Conservation (phyloP, 2,329 filamentous ascomycete species). For the Fusarium penzigii region DNA sequence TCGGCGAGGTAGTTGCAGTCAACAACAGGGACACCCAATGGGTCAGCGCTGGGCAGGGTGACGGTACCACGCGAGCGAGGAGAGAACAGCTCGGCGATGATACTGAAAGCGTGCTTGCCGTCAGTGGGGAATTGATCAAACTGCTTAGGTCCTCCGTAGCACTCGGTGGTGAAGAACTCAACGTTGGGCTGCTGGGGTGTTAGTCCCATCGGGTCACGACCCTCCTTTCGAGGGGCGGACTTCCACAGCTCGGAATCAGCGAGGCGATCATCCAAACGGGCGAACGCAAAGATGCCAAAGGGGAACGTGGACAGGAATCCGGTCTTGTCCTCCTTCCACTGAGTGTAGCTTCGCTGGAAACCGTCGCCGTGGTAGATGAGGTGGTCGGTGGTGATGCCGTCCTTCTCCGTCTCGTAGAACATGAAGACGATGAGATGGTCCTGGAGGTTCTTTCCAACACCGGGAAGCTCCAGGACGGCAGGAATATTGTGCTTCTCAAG, state of each 20-base stretch:
- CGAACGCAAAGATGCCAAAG: conserved; percentile 63
- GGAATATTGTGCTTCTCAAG: conserved; percentile 42
- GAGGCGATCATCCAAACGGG: conserved; percentile 62
- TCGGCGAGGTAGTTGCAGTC: conserved; percentile 61
- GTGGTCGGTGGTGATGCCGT: conserved; percentile 56
- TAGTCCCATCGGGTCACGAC: conserved; percentile 65
- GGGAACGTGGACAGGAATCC: conserved; percentile 63
- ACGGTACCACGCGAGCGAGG: conserved; percentile 59
- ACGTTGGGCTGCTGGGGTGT: conserved; percentile 57
- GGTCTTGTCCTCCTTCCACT: conserved; percentile 59
- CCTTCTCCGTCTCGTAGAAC: conserved; percentile 58
- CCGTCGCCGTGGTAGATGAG: conserved; percentile 55
- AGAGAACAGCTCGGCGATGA: conserved; percentile 59
- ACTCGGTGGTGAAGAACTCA: conserved; percentile 64
- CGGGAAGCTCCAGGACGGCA: conserved; percentile 44
- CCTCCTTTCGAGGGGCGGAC: conserved; percentile 45
- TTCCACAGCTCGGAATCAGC: conserved; percentile 56
- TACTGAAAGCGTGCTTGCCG: conserved; percentile 56
- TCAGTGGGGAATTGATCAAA: conserved; percentile 54
- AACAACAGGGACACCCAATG: conserved; percentile 54
- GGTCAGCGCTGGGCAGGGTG: conserved; percentile 48
- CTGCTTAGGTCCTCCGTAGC: conserved; percentile 61
- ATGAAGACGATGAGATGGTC: conserved; percentile 57
- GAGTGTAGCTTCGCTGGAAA: conserved; percentile 49
- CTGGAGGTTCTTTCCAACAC: conserved; percentile 53